Percentiles rank a stretch among this genome's conserved stretches.
Conservation (phyloP, 1,284 basidiomycete genomes). For the Vanrija sp. region DNA sequence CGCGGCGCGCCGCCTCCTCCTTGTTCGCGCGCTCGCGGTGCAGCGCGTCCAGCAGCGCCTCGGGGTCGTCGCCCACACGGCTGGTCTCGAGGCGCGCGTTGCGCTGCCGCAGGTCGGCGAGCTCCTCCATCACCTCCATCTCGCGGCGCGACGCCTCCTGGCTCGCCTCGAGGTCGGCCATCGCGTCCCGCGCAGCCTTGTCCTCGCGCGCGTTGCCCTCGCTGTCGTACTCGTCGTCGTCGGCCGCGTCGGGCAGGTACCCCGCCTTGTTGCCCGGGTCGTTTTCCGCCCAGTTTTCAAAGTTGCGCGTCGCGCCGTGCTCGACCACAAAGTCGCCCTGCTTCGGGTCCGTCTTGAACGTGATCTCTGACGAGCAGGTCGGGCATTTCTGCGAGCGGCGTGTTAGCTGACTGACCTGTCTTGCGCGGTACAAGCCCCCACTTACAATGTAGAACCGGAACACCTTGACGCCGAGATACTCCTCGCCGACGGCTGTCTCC, state of each 20-base stretch:
- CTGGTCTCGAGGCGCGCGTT: constrained; percentile 87
- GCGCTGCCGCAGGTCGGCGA: constrained; percentile 78
- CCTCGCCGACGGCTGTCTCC: constrained; percentile 93
- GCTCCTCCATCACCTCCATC: constrained; percentile 96
- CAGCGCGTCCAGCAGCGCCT: constrained; percentile 34
- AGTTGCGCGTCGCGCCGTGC: constrained; percentile 89
- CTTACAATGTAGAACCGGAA: constrained; percentile 51
- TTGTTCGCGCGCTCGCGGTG: constrained; percentile 50
- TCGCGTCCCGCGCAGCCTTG: constrained; percentile 65
- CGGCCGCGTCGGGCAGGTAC: constrained; percentile 44
- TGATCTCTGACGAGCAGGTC: constrained; percentile 93
- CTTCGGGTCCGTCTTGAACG: constrained; percentile 99
- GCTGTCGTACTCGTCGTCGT: constrained; percentile 56
- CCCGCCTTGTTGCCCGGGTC: constrained; percentile 35
- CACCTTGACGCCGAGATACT: constrained; percentile 92
- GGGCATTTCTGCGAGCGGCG: constrained; percentile 57
- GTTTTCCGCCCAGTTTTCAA: constrained; percentile 58
- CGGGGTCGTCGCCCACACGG: constrained; percentile 53
- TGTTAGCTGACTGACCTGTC: constrained; percentile 6
- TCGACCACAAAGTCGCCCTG: constrained; percentile 91
- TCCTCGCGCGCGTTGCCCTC: constrained; percentile 56
- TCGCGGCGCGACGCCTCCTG: constrained; percentile 89
- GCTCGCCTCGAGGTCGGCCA: constrained; percentile 91
- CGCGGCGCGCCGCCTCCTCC: constrained; percentile 52
- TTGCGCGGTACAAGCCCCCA: constrained; percentile 57